Evolutionary conservation across 179 eudicot genomes (phyloP).

Genomic region (Beta macrorhiza): DNA sequence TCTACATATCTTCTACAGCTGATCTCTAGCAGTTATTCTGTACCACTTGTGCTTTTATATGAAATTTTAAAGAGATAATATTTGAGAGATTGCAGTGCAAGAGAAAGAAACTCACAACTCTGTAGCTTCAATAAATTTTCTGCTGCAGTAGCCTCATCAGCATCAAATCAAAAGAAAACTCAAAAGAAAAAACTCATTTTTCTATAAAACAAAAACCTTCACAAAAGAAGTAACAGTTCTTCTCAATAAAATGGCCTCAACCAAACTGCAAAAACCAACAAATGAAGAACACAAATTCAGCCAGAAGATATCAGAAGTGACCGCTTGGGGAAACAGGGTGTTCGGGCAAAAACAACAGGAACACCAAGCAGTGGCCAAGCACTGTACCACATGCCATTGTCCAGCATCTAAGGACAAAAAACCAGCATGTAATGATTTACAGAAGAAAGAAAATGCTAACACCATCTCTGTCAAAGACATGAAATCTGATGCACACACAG

Average conservation of each 20-base stretch:
- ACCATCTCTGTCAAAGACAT: conserved; percentile 17
- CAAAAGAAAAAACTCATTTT: neutral
- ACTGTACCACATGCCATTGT: conserved; percentile 34
- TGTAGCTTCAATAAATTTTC: conserved; percentile 12
- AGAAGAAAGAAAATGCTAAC: conserved; percentile 20
- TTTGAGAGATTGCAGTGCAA: neutral
- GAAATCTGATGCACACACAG: conserved; percentile 1
- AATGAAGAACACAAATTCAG: conserved; percentile 33
- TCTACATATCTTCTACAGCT: too few relatives aligned
- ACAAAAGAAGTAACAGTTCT: neutral
- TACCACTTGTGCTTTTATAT: neutral
- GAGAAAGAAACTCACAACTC: conserved; percentile 5
- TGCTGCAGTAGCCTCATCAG: conserved; percentile 12
- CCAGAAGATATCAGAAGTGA: conserved; percentile 41
- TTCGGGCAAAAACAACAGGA: conserved; percentile 38
- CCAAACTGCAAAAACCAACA: conserved; percentile 29
- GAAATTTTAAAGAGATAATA: neutral
- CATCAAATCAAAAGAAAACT: neutral
- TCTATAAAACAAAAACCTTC: neutral
- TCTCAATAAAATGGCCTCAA: conserved; percentile 25
- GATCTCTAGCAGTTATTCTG: neutral
- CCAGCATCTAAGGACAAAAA: conserved; percentile 16
- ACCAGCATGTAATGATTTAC: conserved; percentile 13
- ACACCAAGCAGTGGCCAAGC: conserved; percentile 27
- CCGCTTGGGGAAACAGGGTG: conserved; percentile 31